Conservation (phyloP, 2,329 filamentous ascomycete species). For the Pseudocercospora fijiensis region DNA sequence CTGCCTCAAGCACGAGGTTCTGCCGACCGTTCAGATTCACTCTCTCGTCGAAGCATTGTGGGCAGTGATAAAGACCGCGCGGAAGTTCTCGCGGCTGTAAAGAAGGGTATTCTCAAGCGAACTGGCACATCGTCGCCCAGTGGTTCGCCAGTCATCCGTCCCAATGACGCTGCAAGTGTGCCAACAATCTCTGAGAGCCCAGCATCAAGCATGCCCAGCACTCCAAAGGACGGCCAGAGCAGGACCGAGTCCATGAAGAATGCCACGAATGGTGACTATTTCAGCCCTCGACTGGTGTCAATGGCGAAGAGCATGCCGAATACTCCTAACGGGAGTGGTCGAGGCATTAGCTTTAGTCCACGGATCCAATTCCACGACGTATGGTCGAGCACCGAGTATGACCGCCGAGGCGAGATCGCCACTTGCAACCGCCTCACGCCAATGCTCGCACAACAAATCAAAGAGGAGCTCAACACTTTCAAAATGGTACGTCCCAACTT, state of each 20-base stretch:
- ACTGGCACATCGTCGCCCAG: slow-evolving; percentile 60
- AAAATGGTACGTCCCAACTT: slow-evolving; percentile 76
- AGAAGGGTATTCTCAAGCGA: slow-evolving; percentile 95
- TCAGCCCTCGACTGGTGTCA: slow-evolving; percentile 68
- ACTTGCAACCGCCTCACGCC: slow-evolving; percentile 97
- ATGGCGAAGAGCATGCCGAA: slow-evolving; percentile 78
- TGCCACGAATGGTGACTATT: slow-evolving; percentile 84
- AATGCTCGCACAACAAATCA: slow-evolving; percentile 97
- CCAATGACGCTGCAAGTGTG: slow-evolving; percentile 61
- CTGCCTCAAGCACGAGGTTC: slow-evolving; percentile 37
- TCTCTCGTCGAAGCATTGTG: slow-evolving; percentile 79
- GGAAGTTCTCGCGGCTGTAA: slow-evolving; percentile 86
- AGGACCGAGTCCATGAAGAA: slow-evolving; percentile 48
- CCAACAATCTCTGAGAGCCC: slow-evolving; percentile 73
- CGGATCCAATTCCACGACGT: slow-evolving; percentile 94
- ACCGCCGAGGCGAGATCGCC: slow-evolving; percentile 90
- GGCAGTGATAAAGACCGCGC: slow-evolving; percentile 87
- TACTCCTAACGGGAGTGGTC: slow-evolving; percentile 67
- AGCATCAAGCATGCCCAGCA: slow-evolving; percentile 81
- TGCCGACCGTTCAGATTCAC: slow-evolving; percentile 59
- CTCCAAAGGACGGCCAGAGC: slow-evolving; percentile 74
- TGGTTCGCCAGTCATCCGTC: slow-evolving; percentile 66
- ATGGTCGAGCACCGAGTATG: slow-evolving; percentile 93
- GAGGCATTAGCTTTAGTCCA: slow-evolving; percentile 76
- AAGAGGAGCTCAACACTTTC: slow-evolving; percentile 98